Evolutionary conservation across 164 flowering plant genomes (phyloP).

Genomic region (Kalanchoe fedtschenkoi): DNA sequence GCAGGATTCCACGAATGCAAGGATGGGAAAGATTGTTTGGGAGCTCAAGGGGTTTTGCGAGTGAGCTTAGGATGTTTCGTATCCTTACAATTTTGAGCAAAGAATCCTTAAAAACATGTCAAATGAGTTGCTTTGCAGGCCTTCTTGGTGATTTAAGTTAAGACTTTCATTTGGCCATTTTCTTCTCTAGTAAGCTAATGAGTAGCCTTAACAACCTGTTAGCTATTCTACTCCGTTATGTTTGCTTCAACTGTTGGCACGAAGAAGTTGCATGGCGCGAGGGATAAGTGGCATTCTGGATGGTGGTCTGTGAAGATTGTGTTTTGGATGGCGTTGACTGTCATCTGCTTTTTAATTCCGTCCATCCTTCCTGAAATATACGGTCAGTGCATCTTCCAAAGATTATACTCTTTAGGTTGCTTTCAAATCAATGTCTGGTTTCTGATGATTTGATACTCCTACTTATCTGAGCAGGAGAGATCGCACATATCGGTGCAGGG

Average conservation of each 20-base stretch:
- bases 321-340: background rate
- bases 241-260: background rate
- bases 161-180: background rate
- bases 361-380: background rate
- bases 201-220: background rate
- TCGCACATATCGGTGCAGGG: background rate
- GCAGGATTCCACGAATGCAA: slow-evolving; percentile 1
- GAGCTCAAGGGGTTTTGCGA: slow-evolving; percentile 5
- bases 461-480: background rate
- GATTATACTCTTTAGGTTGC: background rate
- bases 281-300: slow-evolving; percentile 1
- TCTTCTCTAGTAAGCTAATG: background rate
- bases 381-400: background rate
- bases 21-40: slow-evolving; percentile 4
- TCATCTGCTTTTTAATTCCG: background rate
- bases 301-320: background rate
- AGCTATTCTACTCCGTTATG: background rate
- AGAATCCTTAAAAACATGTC: background rate
- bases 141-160: background rate
- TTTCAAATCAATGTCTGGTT: background rate
- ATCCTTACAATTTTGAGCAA: background rate
- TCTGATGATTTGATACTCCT: background rate
- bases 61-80: slow-evolving; percentile 5
- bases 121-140: background rate
- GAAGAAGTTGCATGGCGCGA: background rate